Conservation (phyloP, 495 filamentous ascomycete genomes). For the Penicillium fimorum region DNA sequence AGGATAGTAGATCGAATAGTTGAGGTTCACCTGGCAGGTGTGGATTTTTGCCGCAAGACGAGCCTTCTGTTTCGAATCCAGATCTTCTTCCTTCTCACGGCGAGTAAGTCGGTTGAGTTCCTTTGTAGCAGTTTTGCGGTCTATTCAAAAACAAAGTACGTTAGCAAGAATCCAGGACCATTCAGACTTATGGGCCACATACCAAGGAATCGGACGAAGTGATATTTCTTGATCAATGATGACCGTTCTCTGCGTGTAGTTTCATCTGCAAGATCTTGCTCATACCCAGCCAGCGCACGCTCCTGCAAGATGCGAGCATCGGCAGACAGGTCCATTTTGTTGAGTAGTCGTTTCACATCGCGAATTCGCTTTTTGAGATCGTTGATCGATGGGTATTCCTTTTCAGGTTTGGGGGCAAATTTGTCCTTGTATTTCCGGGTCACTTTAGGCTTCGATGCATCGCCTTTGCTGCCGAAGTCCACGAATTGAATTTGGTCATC, state of each 20-base stretch:
- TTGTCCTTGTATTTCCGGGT: slow-evolving; percentile 28
- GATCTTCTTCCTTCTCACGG: slow-evolving; percentile 46
- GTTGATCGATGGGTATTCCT: slow-evolving; percentile 48
- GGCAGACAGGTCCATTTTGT: slow-evolving; percentile 63
- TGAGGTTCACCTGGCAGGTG: slow-evolving; percentile 72
- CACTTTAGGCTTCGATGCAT: slow-evolving; percentile 19
- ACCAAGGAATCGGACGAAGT: slow-evolving; percentile 92
- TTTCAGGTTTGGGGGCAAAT: slow-evolving; percentile 24
- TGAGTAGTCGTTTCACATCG: slow-evolving; percentile 57
- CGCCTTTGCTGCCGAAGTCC: slow-evolving; percentile 13
- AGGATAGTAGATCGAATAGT: slow-evolving; percentile 84
- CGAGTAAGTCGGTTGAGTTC: slow-evolving; percentile 58
- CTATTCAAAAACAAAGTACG: slow-evolving; percentile 41
- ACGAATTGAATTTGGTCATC: slow-evolving; percentile 15
- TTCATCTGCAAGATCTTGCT: slow-evolving; percentile 66
- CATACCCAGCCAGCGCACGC: slow-evolving; percentile 72
- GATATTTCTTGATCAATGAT: slow-evolving; percentile 81
- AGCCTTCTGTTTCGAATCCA: slow-evolving; percentile 48
- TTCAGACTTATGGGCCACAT: slow-evolving; percentile 13
- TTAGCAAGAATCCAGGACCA: slow-evolving; percentile 7
- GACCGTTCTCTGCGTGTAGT: slow-evolving; percentile 61
- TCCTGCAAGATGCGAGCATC: slow-evolving; percentile 74
- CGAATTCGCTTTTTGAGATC: slow-evolving; percentile 53
- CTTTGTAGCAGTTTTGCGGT: slow-evolving; percentile 79
- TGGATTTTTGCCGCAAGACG: slow-evolving; percentile 60